Percentiles rank a stretch among this genome's conserved stretches.
Conservation (phyloP, 2,329 filamentous ascomycete species). For the Alternaria atra region DNA sequence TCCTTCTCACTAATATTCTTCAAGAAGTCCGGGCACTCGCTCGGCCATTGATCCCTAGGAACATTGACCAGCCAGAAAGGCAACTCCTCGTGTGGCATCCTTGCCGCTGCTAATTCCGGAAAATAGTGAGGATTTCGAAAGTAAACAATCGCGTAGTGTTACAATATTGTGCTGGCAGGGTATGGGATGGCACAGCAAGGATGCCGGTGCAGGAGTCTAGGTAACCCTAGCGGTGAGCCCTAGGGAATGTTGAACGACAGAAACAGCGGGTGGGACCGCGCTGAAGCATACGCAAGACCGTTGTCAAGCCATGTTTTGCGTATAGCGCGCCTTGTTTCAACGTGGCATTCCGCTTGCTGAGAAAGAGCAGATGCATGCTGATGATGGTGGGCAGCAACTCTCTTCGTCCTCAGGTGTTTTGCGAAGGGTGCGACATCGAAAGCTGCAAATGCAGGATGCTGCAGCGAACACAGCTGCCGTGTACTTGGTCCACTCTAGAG, state of each 20-base stretch:
- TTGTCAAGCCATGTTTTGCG: conserved; percentile 21
- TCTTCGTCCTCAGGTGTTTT: neutral
- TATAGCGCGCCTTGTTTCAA: conserved; percentile 23
- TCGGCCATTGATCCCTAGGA: conserved; percentile 67
- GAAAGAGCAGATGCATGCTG: neutral
- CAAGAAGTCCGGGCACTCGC: conserved; percentile 77
- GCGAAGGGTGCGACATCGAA: neutral
- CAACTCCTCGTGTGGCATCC: conserved; percentile 33
- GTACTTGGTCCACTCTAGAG: conserved; percentile 1
- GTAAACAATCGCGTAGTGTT: neutral
- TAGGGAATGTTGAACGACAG: conserved; percentile 15
- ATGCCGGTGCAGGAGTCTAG: conserved; percentile 11
- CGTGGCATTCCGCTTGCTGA: conserved; percentile 1
- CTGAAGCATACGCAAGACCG: conserved; percentile 9
- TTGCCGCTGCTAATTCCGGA: conserved; percentile 1
- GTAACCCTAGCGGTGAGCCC: conserved; percentile 11
- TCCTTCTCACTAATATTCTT: conserved; percentile 72
- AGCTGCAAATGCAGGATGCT: neutral
- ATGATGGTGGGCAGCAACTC: neutral
- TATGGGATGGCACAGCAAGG: conserved; percentile 18
- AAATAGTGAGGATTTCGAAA: neutral
- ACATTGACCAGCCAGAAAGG: conserved; percentile 90
- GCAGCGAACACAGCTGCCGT: neutral
- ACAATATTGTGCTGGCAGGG: conserved; percentile 13
- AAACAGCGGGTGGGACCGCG: conserved; percentile 23